These are phyloP conservation scores for Aspergillus niger DNA, from an alignment of 2,329 filamentous ascomycete species.

Conservation along the genomic window DNA sequence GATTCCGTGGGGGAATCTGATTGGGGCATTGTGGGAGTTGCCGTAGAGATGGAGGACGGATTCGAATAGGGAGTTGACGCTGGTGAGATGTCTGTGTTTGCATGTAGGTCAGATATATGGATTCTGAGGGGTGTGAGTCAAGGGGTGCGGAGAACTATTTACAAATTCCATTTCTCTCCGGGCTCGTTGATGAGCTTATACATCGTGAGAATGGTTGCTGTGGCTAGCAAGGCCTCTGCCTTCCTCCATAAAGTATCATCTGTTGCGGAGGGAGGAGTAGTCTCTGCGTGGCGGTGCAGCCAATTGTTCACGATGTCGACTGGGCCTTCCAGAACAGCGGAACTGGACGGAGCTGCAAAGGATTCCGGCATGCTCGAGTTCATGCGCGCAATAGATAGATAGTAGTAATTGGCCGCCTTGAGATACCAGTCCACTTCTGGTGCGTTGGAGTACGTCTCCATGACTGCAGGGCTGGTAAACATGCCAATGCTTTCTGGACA, in stretches of 20 bases:
- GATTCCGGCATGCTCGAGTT: slow-evolving; percentile 40
- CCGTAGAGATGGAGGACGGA: slow-evolving; percentile 40
- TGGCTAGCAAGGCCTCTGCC: slow-evolving; percentile 61
- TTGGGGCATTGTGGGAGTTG: slow-evolving; percentile 12
- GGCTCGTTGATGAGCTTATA: slow-evolving; percentile 66
- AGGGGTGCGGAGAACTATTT: slow-evolving; percentile 12
- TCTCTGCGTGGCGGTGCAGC: slow-evolving; percentile 23
- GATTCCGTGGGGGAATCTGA: slow-evolving; percentile 52
- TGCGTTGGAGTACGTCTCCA: slow-evolving; percentile 49
- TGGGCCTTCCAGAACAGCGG: slow-evolving; percentile 33
- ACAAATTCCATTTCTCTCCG: slow-evolving; percentile 59
- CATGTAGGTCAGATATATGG: neutral
- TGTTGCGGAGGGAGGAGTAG: slow-evolving; percentile 3
- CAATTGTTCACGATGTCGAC: slow-evolving; percentile 32
- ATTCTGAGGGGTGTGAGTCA: neutral
- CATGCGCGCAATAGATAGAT: slow-evolving; percentile 57
- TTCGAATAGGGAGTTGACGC: slow-evolving; percentile 59
- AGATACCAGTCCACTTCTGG: slow-evolving; percentile 59
- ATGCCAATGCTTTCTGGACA: slow-evolving; percentile 24
- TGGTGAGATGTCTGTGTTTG: slow-evolving; percentile 55
- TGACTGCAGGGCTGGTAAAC: slow-evolving; percentile 47
- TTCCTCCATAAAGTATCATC: slow-evolving; percentile 41
- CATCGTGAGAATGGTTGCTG: slow-evolving; percentile 62
- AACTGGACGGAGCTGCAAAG: slow-evolving; percentile 30
- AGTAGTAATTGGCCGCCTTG: slow-evolving; percentile 63